Evolutionary conservation across 1,284 basidiomycete species (phyloP), one percentile per base, ranked within the genome.

Genomic region (Rhodotorula mucilaginosa): DNA sequence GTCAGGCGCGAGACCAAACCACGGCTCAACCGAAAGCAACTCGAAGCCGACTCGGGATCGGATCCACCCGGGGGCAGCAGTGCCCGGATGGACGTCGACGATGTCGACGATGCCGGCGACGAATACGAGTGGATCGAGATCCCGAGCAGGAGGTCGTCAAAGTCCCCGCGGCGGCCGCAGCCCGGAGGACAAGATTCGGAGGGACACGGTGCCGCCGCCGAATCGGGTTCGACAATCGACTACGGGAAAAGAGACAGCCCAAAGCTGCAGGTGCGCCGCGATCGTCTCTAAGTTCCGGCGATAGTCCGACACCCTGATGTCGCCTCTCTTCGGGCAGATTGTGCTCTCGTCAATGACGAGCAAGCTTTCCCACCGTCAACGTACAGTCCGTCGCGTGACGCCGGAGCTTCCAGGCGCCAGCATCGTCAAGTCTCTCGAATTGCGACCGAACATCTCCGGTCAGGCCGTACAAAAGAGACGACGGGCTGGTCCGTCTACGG

Each of bases 271-370:
- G 73, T 75, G 29, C 48, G 68, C 47, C 7, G 3, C n/a, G 8
- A 12, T 34, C 29, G n/a, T n/a, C 19, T 26, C 46, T 49, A 21
- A 13, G 12, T 44, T 44, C 10, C 39, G 10, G 39, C 12, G 12
- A 44, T 2, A 13, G 10, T 31, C 3, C 5, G 13, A 2, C 34
- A 7, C 16, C 0, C 21, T 21, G 29, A 26, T 44, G 23, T 26
- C 15, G 1, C 3, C 18, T 2, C 6, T 7, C 34, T 48, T 6
- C 29, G 44, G 48, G 29, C 82, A 83, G 68, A 77, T 83, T 23
- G 82, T 84, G 1, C 76, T 84, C 15, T 79, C 80, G 54, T 83
- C 82, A 3, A 83, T 84, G 78, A 84, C 83, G 12, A 80, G 81
- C 69, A 82, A 81, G 77, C 77, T 84, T 3, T 78, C 82, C 12